Percentiles rank a stretch among this genome's conserved stretches.
Evolutionary conservation across 2,329 filamentous ascomycete species (phyloP).

Genomic region (Parafenestella ontariensis): DNA sequence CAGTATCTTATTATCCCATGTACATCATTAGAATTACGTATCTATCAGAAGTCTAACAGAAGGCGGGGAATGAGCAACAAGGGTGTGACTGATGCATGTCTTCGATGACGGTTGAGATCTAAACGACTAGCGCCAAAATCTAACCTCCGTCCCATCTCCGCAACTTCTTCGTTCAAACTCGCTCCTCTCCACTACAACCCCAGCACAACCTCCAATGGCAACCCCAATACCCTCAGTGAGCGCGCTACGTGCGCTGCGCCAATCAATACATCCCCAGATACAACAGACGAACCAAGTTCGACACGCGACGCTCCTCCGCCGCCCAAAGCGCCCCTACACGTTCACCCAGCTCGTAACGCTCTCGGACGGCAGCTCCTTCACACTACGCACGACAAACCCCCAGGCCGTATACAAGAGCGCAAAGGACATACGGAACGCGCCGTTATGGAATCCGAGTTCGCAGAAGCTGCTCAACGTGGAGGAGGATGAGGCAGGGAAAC

Average conservation of each 20-base stretch:
- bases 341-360: constrained; percentile 97
- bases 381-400: constrained; percentile 78
- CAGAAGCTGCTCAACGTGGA: constrained; percentile 86
- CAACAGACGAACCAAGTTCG: constrained; percentile 64
- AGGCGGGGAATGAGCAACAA: not conserved
- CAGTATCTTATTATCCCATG: not conserved
- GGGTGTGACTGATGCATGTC: constrained; percentile 3
- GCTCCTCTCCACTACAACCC: constrained; percentile 3
- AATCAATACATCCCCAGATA: constrained; percentile 28
- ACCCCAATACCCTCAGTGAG: constrained; percentile 40
- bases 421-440: constrained; percentile 89
- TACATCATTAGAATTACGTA: not conserved
- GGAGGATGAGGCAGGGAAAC: constrained; percentile 89
- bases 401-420: constrained; percentile 65
- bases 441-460: constrained; percentile 88
- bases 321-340: constrained; percentile 90
- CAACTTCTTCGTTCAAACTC: constrained; percentile 7
- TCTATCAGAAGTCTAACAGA: not conserved
- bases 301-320: constrained; percentile 82
- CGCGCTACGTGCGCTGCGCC: constrained; percentile 42
- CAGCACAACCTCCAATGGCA: constrained; percentile 34
- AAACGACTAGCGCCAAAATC: constrained; percentile 23
- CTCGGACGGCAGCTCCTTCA: constrained; percentile 86
- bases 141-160: constrained; percentile 29
- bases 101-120: constrained; percentile 5